Evolutionary conservation across 345 rosid species (phyloP).

Genomic region (Eucalyptus lansdowneana): DNA sequence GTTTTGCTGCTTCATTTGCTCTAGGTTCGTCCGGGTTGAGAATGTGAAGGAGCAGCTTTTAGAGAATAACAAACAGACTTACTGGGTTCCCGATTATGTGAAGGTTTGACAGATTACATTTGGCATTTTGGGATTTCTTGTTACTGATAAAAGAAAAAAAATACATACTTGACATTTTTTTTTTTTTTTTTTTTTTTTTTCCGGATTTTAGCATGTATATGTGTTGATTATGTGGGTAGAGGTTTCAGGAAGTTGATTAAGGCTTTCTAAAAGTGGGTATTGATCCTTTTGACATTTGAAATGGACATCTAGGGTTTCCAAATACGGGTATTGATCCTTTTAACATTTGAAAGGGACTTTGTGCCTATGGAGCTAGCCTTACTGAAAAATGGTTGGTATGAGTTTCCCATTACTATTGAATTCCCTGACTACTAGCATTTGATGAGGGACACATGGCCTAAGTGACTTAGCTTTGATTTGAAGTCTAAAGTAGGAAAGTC

Average conservation of each 20-base stretch:
- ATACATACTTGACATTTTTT: background rate
- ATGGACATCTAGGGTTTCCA: background rate
- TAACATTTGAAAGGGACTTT: background rate
- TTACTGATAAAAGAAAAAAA: background rate
- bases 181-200: background rate
- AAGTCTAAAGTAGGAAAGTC: background rate
- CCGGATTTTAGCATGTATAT: background rate
- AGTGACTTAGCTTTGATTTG: background rate
- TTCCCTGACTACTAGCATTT: background rate
- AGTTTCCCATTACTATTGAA: background rate
- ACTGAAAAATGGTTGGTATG: background rate
- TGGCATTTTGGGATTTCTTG: background rate
- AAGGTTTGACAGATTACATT: constrained; percentile 39
- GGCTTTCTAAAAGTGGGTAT: background rate
- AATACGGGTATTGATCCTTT: background rate
- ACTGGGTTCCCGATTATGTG: constrained; percentile 98
- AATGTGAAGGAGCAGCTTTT: constrained; percentile 61
- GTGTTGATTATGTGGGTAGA: background rate
- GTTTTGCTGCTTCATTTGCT: background rate
- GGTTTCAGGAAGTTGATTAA: background rate
- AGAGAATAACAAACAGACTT: constrained; percentile 73
- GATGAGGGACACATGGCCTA: background rate
- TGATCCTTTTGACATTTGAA: background rate
- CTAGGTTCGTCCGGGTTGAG: constrained; percentile 94
- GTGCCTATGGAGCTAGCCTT: background rate